phyloP scores from a whole-genome alignment of 2,329 filamentous ascomycete species.

The Stemphylium vesicarium region DNA sequence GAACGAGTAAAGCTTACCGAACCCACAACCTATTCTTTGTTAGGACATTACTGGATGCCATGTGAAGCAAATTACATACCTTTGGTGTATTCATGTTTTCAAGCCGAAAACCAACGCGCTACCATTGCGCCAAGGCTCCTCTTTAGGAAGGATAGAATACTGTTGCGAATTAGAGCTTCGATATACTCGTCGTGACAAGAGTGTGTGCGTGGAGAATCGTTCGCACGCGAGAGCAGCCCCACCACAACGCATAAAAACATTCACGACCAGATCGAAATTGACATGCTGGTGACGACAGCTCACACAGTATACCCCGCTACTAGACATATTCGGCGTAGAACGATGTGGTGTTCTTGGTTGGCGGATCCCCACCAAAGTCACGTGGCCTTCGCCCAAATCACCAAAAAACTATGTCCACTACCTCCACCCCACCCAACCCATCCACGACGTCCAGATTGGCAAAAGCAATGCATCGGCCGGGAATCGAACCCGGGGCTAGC shows the following conservation, averaged over 20 bases:
- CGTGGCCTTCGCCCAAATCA: neutral
- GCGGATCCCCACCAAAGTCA: neutral
- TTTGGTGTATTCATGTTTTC: constrained; percentile 24
- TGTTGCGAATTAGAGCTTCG: neutral
- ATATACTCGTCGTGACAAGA: neutral
- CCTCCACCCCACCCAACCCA: neutral
- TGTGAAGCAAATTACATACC: neutral
- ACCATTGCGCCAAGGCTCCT: constrained; percentile 36
- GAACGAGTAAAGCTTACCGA: constrained; percentile 15
- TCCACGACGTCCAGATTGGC: neutral
- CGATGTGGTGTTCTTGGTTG: neutral
- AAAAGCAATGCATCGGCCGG: constrained; percentile 29
- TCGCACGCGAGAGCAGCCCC: neutral
- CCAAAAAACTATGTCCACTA: neutral
- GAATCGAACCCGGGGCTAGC: constrained; percentile 39
- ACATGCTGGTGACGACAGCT: neutral
- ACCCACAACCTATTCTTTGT: constrained; percentile 20
- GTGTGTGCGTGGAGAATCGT: neutral
- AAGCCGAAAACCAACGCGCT: constrained; percentile 35
- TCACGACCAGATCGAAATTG: neutral
- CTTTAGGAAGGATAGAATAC: constrained; percentile 13
- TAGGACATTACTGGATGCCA: no score
- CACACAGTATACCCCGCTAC: constrained; percentile 4
- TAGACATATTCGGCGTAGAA: neutral
- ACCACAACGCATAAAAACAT: neutral